Conservation (phyloP, 352 stramenopile species). For the Peronospora destructor region DNA sequence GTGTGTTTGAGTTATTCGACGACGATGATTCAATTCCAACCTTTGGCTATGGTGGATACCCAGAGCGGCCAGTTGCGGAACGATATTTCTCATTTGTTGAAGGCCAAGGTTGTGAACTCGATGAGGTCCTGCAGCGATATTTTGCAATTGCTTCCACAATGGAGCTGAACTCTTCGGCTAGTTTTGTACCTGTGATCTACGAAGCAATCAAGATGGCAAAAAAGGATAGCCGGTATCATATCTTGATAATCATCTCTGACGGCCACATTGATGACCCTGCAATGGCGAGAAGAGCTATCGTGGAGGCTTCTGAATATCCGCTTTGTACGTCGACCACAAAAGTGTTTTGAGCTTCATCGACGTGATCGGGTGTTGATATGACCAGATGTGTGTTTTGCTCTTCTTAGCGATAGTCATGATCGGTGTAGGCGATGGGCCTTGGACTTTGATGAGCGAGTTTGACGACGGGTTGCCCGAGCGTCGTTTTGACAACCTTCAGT, state of each 20-base stretch:
- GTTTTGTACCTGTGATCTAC: conserved; percentile 62
- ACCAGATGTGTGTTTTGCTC: conserved; percentile 1
- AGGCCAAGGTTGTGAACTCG: conserved; percentile 36
- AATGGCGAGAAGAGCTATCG: conserved; percentile 48
- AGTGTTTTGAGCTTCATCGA: background rate
- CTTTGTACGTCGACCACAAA: conserved; percentile 43
- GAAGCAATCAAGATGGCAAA: conserved; percentile 52
- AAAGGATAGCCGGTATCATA: conserved; percentile 52
- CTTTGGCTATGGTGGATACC: conserved; percentile 57
- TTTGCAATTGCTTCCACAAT: conserved; percentile 53
- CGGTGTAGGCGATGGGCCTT: conserved; percentile 70
- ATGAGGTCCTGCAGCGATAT: conserved; percentile 57
- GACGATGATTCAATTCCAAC: conserved; percentile 71
- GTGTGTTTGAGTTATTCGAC: conserved; percentile 68
- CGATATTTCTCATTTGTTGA: conserved; percentile 51
- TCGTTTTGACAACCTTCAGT: conserved; percentile 81
- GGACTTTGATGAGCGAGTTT: conserved; percentile 72
- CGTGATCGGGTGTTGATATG: background rate
- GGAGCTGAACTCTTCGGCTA: conserved; percentile 54
- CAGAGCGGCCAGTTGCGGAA: conserved; percentile 16
- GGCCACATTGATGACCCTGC: conserved; percentile 65
- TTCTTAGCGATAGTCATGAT: conserved; percentile 49
- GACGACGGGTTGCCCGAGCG: conserved; percentile 61
- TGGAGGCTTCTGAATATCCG: conserved; percentile 61
- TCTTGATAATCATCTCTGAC: conserved; percentile 78